Conservation (phyloP, 2,329 filamentous ascomycete species). For the Allantophomopsis cytisporea region DNA sequence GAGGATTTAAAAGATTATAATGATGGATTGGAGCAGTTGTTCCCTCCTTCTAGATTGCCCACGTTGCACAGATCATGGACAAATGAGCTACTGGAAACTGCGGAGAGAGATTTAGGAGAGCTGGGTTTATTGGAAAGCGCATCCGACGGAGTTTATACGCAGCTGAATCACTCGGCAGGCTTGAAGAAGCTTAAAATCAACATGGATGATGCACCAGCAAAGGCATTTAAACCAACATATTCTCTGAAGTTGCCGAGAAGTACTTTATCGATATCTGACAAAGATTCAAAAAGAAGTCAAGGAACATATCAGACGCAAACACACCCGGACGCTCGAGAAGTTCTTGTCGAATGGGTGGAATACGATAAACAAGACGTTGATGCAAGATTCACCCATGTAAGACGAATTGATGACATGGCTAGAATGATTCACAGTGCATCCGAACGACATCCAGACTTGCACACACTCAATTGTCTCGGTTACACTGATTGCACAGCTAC, state of each 20-base stretch:
- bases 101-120: constrained; percentile 25
- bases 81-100: constrained; percentile 30
- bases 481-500: constrained; percentile 27
- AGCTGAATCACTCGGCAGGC: constrained; percentile 26
- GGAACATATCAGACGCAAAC: constrained; percentile 20
- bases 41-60: constrained; percentile 25
- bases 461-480: constrained; percentile 31
- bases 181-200: constrained; percentile 32
- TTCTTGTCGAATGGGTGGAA: constrained; percentile 30
- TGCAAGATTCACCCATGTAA: constrained; percentile 26
- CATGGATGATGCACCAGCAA: constrained; percentile 25
- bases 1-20: constrained; percentile 31
- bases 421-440: constrained; percentile 32
- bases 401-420: constrained; percentile 30
- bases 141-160: constrained; percentile 25
- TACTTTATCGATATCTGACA: constrained; percentile 15
- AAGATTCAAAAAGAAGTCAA: constrained; percentile 13
- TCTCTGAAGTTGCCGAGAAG: constrained; percentile 24
- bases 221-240: constrained; percentile 26
- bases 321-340: constrained; percentile 13
- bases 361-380: constrained; percentile 26
- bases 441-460: constrained; percentile 28
- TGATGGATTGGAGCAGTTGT: constrained; percentile 31
- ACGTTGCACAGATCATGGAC: constrained; percentile 31
- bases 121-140: constrained; percentile 27